Evolutionary conservation across 1,284 basidiomycete species (phyloP), one percentile per base, ranked within the genome.

Genomic region (Trichosporon ovoides): DNA sequence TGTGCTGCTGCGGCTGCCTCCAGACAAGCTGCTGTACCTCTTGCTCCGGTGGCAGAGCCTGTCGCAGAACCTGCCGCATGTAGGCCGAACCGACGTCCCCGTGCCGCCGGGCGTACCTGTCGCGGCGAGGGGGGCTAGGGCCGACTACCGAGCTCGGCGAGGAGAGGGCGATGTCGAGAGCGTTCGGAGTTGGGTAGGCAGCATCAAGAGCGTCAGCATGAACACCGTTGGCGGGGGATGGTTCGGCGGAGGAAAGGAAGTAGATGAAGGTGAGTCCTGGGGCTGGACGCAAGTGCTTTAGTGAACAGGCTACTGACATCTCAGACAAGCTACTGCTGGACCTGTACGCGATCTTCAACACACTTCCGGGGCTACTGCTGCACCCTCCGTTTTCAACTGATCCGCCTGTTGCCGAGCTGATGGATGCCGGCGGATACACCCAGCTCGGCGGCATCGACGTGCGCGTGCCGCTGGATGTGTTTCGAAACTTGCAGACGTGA

Each of bases 121-220:
- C 1, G 60, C 66, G 14, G 68, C 73, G 9, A 56, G 71, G 33
- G 72, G 73, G 16, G 62, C 65, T 59, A 63, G 46, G 54, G 57
- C 16, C 4, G 43, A 48, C 28, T 31, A 22, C 13, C 43, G 43
- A 28, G 53, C 19, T 22, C 50, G 52, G 13, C 48, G 54, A 38
- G 55, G 46, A 11, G 73, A 77, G 50, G 76, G 75, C 0, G 76
- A 77, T 62, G 73, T 77, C 3, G 62, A 64, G 53, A 75, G 73
- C 55, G 73, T 78, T 10, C 64, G 70, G 18, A 72, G 69, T 46
- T 78, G 76, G 76, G 76, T 76, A 3, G 76, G 76, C 10, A 75
- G 72, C 61, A 72, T 78, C 58, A 51, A 73, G 20, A 73, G 67
- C 40, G 75, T 77, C 14, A 55, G 56, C 53, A 24, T 70, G 14